A percentile compares a stretch with the other conserved stretches of the same genome.
Evolutionary conservation across 1,284 basidiomycete species (phyloP).

Genomic region (Inonotus obliquus): DNA sequence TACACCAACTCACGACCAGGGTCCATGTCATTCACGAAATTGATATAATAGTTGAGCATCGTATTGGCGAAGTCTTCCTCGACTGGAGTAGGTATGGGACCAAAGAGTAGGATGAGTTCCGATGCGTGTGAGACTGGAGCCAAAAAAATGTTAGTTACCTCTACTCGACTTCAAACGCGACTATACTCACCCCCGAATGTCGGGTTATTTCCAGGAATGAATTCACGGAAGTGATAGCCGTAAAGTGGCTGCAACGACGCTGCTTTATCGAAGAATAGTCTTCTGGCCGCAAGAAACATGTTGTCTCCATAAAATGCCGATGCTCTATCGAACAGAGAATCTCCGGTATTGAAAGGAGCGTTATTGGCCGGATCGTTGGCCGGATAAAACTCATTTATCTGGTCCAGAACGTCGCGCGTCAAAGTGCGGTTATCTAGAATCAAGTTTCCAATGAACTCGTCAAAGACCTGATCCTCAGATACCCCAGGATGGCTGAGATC

Average conservation of each 20-base stretch:
- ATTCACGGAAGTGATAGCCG: slow-evolving; percentile 51
- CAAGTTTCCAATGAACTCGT: slow-evolving; percentile 40
- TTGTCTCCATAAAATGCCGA: slow-evolving; percentile 52
- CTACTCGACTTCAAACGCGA: not conserved
- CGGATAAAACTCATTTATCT: slow-evolving; percentile 40
- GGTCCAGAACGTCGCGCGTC: slow-evolving; percentile 33
- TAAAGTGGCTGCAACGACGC: slow-evolving; percentile 42
- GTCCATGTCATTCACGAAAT: slow-evolving; percentile 47
- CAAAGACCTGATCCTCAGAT: slow-evolving; percentile 38
- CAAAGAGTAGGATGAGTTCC: slow-evolving; percentile 46
- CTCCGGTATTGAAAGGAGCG: slow-evolving; percentile 51
- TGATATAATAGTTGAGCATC: slow-evolving; percentile 48
- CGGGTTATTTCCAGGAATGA: slow-evolving; percentile 45
- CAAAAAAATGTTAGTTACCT: not conserved
- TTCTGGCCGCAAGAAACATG: slow-evolving; percentile 47
- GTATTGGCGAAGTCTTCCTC: slow-evolving; percentile 43
- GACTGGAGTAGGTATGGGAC: slow-evolving; percentile 37
- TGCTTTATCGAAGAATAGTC: slow-evolving; percentile 45
- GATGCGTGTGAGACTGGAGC: slow-evolving; percentile 44
- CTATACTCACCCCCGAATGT: slow-evolving; percentile 36
- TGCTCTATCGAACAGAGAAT: slow-evolving; percentile 52
- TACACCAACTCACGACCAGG: slow-evolving; percentile 39
- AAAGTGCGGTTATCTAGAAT: slow-evolving; percentile 47
- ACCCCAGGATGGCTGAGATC: slow-evolving; percentile 33
- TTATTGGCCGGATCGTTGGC: slow-evolving; percentile 43